Conservation (phyloP, 495 filamentous ascomycete genomes). For the Thozetella sp. region DNA sequence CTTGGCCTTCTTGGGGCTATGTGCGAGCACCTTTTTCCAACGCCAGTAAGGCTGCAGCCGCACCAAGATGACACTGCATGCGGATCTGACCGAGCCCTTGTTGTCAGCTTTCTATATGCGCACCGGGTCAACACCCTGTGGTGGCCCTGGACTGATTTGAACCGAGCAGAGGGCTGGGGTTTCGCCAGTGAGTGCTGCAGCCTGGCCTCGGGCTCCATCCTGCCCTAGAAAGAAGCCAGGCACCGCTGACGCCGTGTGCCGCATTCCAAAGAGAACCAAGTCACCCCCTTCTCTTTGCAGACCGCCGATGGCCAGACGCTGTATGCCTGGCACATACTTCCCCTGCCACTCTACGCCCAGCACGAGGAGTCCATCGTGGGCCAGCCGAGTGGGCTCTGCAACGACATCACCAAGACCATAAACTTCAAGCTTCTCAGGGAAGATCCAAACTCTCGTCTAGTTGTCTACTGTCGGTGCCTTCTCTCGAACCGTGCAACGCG, state of each 20-base stretch:
- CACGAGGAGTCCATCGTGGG: constrained; percentile 53
- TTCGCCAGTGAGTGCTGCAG: constrained; percentile 66
- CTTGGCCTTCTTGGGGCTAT: constrained; percentile 44
- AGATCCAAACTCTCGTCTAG: constrained; percentile 60
- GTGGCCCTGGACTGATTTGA: constrained; percentile 62
- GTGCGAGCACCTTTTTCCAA: constrained; percentile 54
- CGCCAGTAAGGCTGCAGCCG: constrained; percentile 50
- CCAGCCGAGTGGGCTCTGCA: constrained; percentile 50
- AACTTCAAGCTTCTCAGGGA: constrained; percentile 63
- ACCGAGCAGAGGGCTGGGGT: constrained; percentile 76
- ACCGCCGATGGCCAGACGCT: constrained; percentile 58
- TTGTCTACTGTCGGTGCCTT: constrained; percentile 53
- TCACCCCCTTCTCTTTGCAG: constrained; percentile 64
- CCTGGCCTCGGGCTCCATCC: background rate
- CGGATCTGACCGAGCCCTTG: constrained; percentile 9
- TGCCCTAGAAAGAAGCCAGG: background rate
- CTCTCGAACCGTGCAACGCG: constrained; percentile 6
- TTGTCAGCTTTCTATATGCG: constrained; percentile 70
- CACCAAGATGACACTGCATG: background rate
- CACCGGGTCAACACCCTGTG: constrained; percentile 70
- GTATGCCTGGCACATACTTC: constrained; percentile 75
- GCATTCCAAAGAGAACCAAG: constrained; percentile 57
- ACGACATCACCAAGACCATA: constrained; percentile 53
- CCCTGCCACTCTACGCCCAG: constrained; percentile 61
- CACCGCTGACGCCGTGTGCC: background rate